Conservation (phyloP, 2,329 filamentous ascomycete species). For the Chaetomium olivaceum region DNA sequence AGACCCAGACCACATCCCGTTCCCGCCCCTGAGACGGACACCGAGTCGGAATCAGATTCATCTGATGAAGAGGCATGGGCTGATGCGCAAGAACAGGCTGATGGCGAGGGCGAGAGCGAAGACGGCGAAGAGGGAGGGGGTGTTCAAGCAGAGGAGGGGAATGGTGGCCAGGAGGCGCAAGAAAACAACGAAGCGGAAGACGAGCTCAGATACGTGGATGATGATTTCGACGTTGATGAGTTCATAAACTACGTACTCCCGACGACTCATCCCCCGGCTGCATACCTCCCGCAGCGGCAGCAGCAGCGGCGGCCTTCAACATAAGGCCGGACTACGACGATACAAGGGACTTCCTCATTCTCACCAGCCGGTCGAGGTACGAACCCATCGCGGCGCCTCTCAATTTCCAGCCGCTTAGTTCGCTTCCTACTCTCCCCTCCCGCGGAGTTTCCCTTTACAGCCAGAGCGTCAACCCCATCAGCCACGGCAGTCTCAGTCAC, state of each 20-base stretch:
- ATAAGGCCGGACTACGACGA: not conserved
- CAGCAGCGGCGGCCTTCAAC: not conserved
- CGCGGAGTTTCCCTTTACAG: not conserved
- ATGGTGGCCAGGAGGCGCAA: not conserved
- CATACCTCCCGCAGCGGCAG: too few species aligned
- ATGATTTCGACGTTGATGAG: not conserved
- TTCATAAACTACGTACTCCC: not conserved
- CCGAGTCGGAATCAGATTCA: not conserved
- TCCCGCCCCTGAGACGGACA: not conserved
- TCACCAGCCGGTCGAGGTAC: not conserved
- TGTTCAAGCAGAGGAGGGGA: not conserved
- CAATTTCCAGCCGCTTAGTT: not conserved
- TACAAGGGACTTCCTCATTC: not conserved
- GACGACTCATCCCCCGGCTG: not conserved
- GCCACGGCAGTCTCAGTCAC: not conserved
- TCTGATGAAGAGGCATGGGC: not conserved
- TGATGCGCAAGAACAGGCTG: not conserved
- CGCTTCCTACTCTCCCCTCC: not conserved
- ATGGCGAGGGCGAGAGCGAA: not conserved
- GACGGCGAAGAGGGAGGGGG: not conserved
- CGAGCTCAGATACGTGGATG: not conserved
- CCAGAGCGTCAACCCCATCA: not conserved
- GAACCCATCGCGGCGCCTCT: not conserved
- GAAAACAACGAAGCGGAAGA: not conserved
- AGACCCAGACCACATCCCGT: not conserved